phyloP scores from a whole-genome alignment of 1,284 basidiomycete species.

The Pseudozyma thailandica region DNA sequence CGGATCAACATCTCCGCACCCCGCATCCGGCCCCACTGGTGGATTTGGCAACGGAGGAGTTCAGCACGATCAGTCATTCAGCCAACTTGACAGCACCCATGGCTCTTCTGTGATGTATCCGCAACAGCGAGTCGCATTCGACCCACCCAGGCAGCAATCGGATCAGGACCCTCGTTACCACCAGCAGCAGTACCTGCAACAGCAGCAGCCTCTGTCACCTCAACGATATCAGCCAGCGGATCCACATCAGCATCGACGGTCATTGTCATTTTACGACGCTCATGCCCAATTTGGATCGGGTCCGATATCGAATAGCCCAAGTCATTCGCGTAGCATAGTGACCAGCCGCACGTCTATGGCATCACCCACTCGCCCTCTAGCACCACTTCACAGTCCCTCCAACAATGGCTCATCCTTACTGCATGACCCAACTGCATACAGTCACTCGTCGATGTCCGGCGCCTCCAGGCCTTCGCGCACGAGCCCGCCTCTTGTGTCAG shows the following conservation, averaged over 20 bases:
- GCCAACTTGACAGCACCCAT: not conserved
- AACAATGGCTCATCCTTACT: conserved; percentile 18
- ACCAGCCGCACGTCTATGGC: conserved; percentile 4
- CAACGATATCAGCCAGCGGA: conserved; percentile 5
- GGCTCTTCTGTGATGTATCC: not conserved
- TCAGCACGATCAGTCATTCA: not conserved
- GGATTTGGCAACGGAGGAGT: not conserved
- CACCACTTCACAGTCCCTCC: conserved; percentile 10
- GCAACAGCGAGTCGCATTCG: conserved; percentile 2
- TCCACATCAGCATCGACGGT: conserved; percentile 11
- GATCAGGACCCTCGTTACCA: conserved; percentile 1
- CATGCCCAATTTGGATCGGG: not conserved
- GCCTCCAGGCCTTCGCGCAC: not conserved
- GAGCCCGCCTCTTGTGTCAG: not conserved
- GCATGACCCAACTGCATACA: conserved; percentile 4
- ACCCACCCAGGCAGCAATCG: not conserved
- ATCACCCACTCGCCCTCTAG: conserved; percentile 10
- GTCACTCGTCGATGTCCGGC: not conserved
- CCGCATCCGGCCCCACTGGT: not conserved
- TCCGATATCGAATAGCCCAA: conserved; percentile 1
- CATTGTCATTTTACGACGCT: conserved; percentile 3
- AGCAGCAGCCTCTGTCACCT: conserved; percentile 8
- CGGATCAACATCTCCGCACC: conserved; percentile 3
- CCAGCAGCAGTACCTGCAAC: conserved; percentile 2
- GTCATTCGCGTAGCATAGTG: not conserved